Evolutionary conservation across 2,329 filamentous ascomycete species (phyloP), one percentile per base, ranked within the genome.

Genomic region (Pseudogymnoascus sp.): DNA sequence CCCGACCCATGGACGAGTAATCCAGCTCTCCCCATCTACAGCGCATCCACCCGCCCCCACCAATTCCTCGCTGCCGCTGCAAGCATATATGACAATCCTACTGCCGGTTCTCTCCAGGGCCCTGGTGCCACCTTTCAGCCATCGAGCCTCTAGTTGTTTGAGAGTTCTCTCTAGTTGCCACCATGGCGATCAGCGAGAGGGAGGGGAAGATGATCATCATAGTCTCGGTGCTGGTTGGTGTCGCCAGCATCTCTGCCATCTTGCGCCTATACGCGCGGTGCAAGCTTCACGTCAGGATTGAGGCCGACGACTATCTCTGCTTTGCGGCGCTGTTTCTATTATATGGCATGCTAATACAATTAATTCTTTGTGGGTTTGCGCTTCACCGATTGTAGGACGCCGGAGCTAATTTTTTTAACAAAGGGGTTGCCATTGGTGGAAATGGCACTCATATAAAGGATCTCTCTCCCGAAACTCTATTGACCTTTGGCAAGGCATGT

Each of bases 71-170:
- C n/a, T 57, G 51, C 51, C 51, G 26, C 51, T 10, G 26, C 26
- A 57, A 26, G 26, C 51, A 57, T 57, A 57, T 57, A 57, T 57
- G 51, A 57, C 51, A 47, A 57, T 57, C 26, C 51, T 34, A 34
- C 51, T 34, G 26, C 51, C 51, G 51, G 51, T 34, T 57, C 51
- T 57, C 51, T 11, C 26, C 51, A 57, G 51, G 26, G 26, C 26
- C 47, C 51, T 31, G 29, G 51, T 29, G 51, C 51, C 51, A 54
- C 47, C 47, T 16, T 31, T 23, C n/a, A 57, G 29, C 51, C 51
- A 57, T 57, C n/a, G 5, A 57, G 3, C 26, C 8, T 57, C 51
- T 34, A 18, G 51, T 5, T 34, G 51, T 57, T 57, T 57, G 51
- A 26, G 26, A 57, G 26, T 57, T 57, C 8, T 57, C 29, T 57